Conservation (phyloP, 495 filamentous ascomycete species). For the Cryomyces minteri region DNA sequence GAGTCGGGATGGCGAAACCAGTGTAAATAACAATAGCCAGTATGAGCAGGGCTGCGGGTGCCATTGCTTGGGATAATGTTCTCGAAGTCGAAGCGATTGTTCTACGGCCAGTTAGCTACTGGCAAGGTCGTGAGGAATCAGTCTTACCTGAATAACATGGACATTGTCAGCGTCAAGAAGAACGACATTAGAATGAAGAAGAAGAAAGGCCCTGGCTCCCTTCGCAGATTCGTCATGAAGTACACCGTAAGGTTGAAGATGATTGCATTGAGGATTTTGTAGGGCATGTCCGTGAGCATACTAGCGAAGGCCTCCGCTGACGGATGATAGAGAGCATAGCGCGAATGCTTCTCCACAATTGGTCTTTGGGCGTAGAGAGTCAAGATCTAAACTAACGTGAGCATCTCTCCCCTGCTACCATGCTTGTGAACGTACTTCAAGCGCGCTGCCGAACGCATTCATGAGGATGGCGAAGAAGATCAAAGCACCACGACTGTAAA, state of each 20-base stretch:
- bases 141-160: constrained; percentile 37
- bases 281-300: constrained; percentile 65
- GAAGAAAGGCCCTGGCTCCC: constrained; percentile 48
- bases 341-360: constrained; percentile 81
- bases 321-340: constrained; percentile 86
- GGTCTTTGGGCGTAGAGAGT: constrained; percentile 76
- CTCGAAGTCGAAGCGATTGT: constrained; percentile 65
- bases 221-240: constrained; percentile 68
- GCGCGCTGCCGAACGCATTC: constrained; percentile 61
- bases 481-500: constrained; percentile 64
- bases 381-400: constrained; percentile 32
- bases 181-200: constrained; percentile 27
- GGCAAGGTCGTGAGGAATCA: too few relatives aligned
- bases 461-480: constrained; percentile 80
- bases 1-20: constrained; percentile 66
- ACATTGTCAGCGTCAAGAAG: constrained; percentile 24
- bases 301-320: constrained; percentile 73
- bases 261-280: constrained; percentile 32
- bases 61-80: constrained; percentile 67
- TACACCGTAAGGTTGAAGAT: constrained; percentile 61
- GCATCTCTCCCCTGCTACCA: background rate
- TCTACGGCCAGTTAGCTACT: too few relatives aligned
- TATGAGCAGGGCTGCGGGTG: constrained; percentile 66
- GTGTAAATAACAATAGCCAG: constrained; percentile 74
- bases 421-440: constrained; percentile 34